Conservation (phyloP, 371 early-diverging fungal genomes). For the Mortierella sp. region DNA sequence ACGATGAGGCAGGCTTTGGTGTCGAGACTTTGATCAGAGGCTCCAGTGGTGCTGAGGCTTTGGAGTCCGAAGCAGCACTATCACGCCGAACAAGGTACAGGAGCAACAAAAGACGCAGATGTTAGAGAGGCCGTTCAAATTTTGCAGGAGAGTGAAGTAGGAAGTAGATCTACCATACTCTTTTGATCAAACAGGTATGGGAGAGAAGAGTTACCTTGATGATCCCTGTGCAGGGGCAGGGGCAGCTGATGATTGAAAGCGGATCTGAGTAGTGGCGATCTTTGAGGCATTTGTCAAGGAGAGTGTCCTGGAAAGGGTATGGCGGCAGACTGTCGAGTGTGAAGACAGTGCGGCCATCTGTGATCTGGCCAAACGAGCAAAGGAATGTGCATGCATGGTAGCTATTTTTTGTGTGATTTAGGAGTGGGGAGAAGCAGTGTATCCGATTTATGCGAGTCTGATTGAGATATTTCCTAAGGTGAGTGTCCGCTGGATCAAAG, state of each 20-base stretch:
- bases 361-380: slow-evolving; percentile 40
- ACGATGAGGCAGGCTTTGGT: slow-evolving; percentile 19
- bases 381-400: slow-evolving; percentile 41
- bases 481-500: no score
- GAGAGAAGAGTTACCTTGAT: slow-evolving; percentile 19
- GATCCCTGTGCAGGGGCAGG: slow-evolving; percentile 30
- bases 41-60: slow-evolving; percentile 35
- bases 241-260: slow-evolving; percentile 43
- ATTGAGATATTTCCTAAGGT: no score
- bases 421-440: no score
- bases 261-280: slow-evolving; percentile 32
- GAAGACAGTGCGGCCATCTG: not conserved
- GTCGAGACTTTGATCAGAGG: slow-evolving; percentile 31
- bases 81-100: slow-evolving; percentile 7
- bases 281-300: slow-evolving; percentile 31
- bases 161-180: no score
- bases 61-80: slow-evolving; percentile 31
- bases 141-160: not conserved
- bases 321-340: slow-evolving; percentile 32
- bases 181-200: not conserved
- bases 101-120: not conserved
- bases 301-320: slow-evolving; percentile 12
- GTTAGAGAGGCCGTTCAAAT: not conserved
- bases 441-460: no score
- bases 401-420: not conserved